Base-by-base conservation (phyloP, 352 stramenopile genomes). In the Phytophthora multivora region DNA sequence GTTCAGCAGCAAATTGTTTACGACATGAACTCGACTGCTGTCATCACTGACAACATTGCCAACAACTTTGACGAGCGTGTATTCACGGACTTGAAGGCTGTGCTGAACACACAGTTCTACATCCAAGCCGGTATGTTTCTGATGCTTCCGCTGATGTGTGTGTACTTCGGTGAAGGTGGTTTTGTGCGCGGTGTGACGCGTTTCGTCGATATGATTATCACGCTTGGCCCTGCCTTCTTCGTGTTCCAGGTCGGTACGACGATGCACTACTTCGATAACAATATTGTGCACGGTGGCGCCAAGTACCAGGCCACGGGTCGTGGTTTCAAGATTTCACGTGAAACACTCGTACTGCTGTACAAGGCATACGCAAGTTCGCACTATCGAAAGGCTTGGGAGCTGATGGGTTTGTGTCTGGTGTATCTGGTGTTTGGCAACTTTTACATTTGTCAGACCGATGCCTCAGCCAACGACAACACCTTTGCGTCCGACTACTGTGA, bases 181-280 rank as follows among this genome's bases (percentile, higher is more conserved):
- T 38, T 92, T 3, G 55, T 81, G 2, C 73, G 81, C 15, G 83
- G 81, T 67, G 77, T 92, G 65, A 69, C 68, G 26, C 81, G 73
- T 23, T 86, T 92, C 45, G 63, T 90, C 36, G 80, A 89, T 51
- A 90, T 92, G 83, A 78, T 92, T 26, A 78, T 90, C 47, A 92
- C 83, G 0, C 62, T 76, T 30, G 83, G 83, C 19, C 82, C 80
- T 25, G 79, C 78, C 6, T 92, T 92, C 63, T 92, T 91, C 59
- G 75, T 89, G 35, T 92, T 92, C 59, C 83, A 92, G 75, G 81
- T 92, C 16, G 83, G 83, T 56, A 92, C 83, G 18, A 92, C 81
- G 26, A 90, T 89, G 79, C 83, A 92, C 69, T 92, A 91, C 72
- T 92, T 91, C 46, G 81, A 91, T 41, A 89, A 86, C 64, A 91